A percentile compares a stretch with the other conserved stretches of the same genome.
These are phyloP conservation scores for Pneumocystis oryctolagi DNA, from an alignment of 1,139 yeast species.

Conservation along the genomic window DNA sequence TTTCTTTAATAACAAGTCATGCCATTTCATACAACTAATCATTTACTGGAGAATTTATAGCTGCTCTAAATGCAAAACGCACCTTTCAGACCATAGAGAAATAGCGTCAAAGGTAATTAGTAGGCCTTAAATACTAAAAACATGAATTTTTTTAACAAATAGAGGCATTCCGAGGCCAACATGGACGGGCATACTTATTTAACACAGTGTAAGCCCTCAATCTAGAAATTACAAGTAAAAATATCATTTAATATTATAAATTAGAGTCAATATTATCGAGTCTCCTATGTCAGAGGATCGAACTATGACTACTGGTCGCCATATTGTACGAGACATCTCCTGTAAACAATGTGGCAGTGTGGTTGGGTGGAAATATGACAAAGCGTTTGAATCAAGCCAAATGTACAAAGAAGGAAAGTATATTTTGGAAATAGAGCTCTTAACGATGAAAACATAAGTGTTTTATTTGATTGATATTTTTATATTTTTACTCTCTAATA, in stretches of 20 bases:
- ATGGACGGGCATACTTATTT: constrained; percentile 30
- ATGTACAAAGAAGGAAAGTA: constrained; percentile 64
- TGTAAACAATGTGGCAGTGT: constrained; percentile 51
- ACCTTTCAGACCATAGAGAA: constrained; percentile 25
- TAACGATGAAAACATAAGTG: constrained; percentile 2
- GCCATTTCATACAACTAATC: neutral
- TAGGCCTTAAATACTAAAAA: neutral
- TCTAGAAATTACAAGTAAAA: neutral
- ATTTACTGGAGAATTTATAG: constrained; percentile 22
- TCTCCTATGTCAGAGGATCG: constrained; percentile 25
- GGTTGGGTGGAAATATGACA: constrained; percentile 69
- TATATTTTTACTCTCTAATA: neutral
- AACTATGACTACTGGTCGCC: constrained; percentile 57
- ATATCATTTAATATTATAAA: neutral
- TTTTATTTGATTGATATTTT: neutral
- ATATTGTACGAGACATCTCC: constrained; percentile 44
- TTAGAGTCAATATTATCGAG: constrained; percentile 26
- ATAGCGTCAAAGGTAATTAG: constrained; percentile 24
- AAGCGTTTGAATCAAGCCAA: constrained; percentile 41
- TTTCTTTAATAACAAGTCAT: neutral
- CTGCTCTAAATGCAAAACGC: constrained; percentile 28
- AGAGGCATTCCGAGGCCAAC: constrained; percentile 28
- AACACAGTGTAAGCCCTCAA: constrained; percentile 23
- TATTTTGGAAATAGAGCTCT: constrained; percentile 42
- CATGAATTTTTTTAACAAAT: neutral